Percentiles rank a stretch among this genome's conserved stretches.
Conservation (phyloP, 2,329 filamentous ascomycete species). For the Zymoseptoria pseudotritici region DNA sequence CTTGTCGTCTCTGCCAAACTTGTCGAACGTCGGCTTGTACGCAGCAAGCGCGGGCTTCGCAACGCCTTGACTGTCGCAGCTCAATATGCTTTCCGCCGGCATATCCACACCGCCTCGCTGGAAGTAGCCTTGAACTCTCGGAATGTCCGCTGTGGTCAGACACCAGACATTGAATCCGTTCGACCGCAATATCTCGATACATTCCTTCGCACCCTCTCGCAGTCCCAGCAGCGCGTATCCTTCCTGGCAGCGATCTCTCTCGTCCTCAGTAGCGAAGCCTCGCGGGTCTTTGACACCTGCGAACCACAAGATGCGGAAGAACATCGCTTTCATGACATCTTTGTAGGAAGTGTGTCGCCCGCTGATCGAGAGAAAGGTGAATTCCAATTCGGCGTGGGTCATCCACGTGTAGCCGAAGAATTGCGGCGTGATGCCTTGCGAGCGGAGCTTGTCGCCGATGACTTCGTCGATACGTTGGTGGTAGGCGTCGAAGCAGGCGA, state of each 20-base stretch:
- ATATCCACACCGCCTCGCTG: conserved; percentile 42
- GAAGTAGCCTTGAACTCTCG: conserved; percentile 48
- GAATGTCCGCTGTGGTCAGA: conserved; percentile 46
- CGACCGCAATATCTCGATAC: conserved; percentile 37
- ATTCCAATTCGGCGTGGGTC: conserved; percentile 43
- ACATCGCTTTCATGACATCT: conserved; percentile 38
- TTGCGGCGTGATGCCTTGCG: conserved; percentile 35
- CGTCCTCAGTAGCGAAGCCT: conserved; percentile 36
- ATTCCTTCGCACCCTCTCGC: conserved; percentile 36
- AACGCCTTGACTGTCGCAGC: conserved; percentile 43
- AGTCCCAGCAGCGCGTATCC: conserved; percentile 31
- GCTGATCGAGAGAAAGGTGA: conserved; percentile 43
- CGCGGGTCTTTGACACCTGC: conserved; percentile 40
- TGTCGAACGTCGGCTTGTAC: conserved; percentile 40
- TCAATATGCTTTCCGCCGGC: conserved; percentile 44
- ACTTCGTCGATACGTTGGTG: conserved; percentile 35
- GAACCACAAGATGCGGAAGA: conserved; percentile 43
- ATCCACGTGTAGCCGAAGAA: conserved; percentile 44
- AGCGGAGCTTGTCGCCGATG: conserved; percentile 36
- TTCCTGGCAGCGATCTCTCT: conserved; percentile 35
- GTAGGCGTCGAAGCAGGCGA: conserved; percentile 41
- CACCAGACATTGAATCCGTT: conserved; percentile 48
- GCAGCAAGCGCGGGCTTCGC: conserved; percentile 45
- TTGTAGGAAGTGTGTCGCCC: conserved; percentile 39
- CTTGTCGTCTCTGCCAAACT: conserved; percentile 32